Evolutionary conservation across 2,329 filamentous ascomycete genomes (phyloP).

Genomic region (Teratosphaeria pseudoeucalypti): DNA sequence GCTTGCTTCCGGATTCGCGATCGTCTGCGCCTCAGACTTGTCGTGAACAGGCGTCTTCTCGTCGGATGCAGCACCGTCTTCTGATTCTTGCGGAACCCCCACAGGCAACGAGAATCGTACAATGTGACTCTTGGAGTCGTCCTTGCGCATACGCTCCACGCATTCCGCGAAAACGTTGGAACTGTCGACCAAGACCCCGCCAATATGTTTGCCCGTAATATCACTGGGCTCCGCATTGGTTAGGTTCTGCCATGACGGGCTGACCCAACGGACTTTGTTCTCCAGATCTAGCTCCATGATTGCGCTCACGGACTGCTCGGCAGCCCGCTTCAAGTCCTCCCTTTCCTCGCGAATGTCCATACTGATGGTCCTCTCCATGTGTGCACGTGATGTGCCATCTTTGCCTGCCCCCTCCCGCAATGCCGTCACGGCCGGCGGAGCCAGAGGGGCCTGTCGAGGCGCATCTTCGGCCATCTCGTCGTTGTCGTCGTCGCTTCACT

Average conservation of each 20-base stretch:
- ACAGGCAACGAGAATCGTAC: conserved; percentile 55
- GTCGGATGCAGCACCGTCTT: conserved; percentile 28
- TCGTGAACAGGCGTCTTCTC: conserved; percentile 20
- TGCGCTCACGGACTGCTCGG: conserved; percentile 91
- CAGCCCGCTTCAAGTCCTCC: conserved; percentile 87
- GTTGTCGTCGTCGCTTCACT: neutral
- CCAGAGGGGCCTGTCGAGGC: conserved; percentile 23
- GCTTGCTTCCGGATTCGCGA: conserved; percentile 4
- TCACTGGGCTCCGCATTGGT: conserved; percentile 67
- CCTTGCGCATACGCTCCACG: conserved; percentile 78
- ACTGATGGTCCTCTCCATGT: conserved; percentile 58
- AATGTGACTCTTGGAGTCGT: conserved; percentile 86
- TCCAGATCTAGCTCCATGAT: conserved; percentile 90
- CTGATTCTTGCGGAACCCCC: conserved; percentile 37
- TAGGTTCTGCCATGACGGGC: conserved; percentile 88
- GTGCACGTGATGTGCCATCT: conserved; percentile 12
- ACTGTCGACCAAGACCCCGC: conserved; percentile 72
- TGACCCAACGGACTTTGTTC: conserved; percentile 88
- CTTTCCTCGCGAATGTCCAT: conserved; percentile 87
- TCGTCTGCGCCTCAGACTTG: conserved; percentile 7
- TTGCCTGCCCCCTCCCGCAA: conserved; percentile 30
- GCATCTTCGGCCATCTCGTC: conserved; percentile 5
- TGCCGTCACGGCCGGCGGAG: conserved; percentile 34
- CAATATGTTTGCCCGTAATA: conserved; percentile 66
- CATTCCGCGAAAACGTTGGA: conserved; percentile 71